Evolutionary conservation across 169 alveolate genomes (phyloP), one percentile per base, ranked within the genome.

Genomic region (Eimeria acervulina): DNA sequence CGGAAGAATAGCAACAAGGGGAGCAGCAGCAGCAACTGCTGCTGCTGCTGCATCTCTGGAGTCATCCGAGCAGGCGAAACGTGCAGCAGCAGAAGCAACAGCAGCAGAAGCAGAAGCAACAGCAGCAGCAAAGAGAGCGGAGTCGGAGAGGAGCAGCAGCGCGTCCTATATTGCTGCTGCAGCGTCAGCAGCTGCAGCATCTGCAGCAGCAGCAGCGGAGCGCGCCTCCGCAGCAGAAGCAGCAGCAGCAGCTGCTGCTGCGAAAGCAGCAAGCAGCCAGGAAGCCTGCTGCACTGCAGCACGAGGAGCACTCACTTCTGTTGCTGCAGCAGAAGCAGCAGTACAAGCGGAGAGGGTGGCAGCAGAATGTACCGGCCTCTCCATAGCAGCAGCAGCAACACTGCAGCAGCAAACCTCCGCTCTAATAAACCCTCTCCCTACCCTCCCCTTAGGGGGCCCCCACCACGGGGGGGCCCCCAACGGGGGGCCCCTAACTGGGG

Each of bases 1-100:
- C 8, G 87, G 31, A 8, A 7, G 7, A 10, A 76, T 76, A 1
- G 87, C 87, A 31, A 33, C 87, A n/a, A 3, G 87, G 36, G 87
- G 87, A 17, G 87, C 87, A 36, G 59, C 59, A 76, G 87, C 87
- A 76, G 87, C 87, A 40, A 21, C 87, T 13, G 51, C 52, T 76
- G 87, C 87, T 33, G 87, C 87, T 76, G 87, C 51, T 76, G 87
- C 87, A 8, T 76, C 87, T 10, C 33, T 76, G 36, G 61, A 76
- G 59, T 55, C 87, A 8, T 33, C 87, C 8, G 87, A 76, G 87
- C 55, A 76, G 44, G 55, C 55, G 36, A 76, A 40, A 21, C 33
- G 5, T 2, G 44, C 87, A 21, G 87, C 55, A 40, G 59, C 51
- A 26, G 28, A 55, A 76, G 87, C 87, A 38, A 59, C 87, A 76